Evolutionary conservation across 257 asterid species (phyloP).

Genomic region (Plantago major): DNA sequence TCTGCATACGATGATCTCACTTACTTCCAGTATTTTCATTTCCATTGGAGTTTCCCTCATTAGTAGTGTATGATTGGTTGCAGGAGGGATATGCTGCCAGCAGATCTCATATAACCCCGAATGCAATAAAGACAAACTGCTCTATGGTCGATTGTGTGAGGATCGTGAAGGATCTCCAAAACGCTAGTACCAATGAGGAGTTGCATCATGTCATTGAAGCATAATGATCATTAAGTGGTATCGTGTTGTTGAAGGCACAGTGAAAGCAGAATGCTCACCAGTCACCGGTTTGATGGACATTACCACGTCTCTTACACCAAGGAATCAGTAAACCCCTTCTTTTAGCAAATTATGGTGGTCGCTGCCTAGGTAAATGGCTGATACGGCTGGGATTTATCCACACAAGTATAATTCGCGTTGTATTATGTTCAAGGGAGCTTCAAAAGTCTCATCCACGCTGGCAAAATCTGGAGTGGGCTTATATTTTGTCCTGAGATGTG

Average conservation of each 20-base stretch:
- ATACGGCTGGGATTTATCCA: background rate
- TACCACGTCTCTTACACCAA: too few species aligned
- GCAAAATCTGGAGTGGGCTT: background rate
- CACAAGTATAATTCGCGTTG: background rate
- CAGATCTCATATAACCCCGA: slow-evolving; percentile 69
- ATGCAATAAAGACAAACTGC: slow-evolving; percentile 86
- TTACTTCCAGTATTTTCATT: background rate
- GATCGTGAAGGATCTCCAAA: slow-evolving; percentile 53
- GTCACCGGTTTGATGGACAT: too few species aligned
- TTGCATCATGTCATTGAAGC: slow-evolving; percentile 13
- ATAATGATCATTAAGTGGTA: background rate
- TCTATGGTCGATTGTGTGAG: slow-evolving; percentile 67
- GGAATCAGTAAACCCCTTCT: too few species aligned
- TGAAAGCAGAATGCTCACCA: too few species aligned
- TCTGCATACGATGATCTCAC: background rate
- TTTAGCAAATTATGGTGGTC: too few species aligned
- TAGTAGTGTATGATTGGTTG: background rate
- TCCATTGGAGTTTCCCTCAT: background rate
- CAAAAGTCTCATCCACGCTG: background rate
- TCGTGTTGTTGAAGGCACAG: too few species aligned
- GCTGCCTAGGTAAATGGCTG: too few species aligned
- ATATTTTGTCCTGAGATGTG: background rate
- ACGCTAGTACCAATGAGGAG: slow-evolving; percentile 17
- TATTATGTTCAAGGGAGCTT: background rate
- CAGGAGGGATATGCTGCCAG: slow-evolving; percentile 72